Evolutionary conservation across 208 protist genomes (phyloP).

Genomic region (Leishmania mexicana): DNA sequence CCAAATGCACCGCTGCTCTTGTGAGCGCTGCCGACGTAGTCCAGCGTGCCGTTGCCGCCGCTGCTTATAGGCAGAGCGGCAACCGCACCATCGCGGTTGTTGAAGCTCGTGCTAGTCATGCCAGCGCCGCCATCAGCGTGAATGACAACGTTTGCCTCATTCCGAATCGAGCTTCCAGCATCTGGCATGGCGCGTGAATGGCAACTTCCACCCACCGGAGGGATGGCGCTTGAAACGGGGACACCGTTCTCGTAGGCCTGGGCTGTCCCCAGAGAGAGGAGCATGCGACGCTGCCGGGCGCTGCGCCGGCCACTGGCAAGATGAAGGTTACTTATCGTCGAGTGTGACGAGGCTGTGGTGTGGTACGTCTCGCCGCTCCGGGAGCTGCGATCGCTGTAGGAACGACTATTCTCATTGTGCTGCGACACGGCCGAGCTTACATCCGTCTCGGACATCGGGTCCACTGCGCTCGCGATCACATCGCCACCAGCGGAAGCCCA

Average conservation of each 20-base stretch:
- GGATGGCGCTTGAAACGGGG: not conserved
- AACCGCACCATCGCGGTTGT: not conserved
- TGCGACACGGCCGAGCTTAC: constrained; percentile 7
- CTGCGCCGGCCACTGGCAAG: not conserved
- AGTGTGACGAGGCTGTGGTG: constrained; percentile 11
- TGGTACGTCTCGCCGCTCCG: constrained; percentile 18
- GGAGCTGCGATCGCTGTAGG: constrained; percentile 8
- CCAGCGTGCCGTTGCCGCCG: not conserved
- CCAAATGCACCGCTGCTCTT: not conserved
- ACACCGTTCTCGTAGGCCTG: constrained; percentile 8
- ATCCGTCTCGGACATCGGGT: constrained; percentile 8
- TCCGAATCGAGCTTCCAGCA: not conserved
- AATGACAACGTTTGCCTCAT: not conserved
- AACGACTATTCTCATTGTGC: not conserved
- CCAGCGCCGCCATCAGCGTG: not conserved
- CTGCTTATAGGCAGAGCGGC: not conserved
- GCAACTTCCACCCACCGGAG: not conserved
- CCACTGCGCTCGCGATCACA: not conserved
- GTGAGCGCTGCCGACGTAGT: not conserved
- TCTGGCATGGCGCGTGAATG: not conserved
- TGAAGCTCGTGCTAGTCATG: not conserved
- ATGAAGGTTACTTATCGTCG: constrained; percentile 15
- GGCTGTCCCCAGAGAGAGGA: constrained; percentile 15
- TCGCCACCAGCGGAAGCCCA: not conserved
- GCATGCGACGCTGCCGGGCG: constrained; percentile 5